Evolutionary conservation across 306 rosid species (phyloP).

Genomic region (Dalbergia cultrata): DNA sequence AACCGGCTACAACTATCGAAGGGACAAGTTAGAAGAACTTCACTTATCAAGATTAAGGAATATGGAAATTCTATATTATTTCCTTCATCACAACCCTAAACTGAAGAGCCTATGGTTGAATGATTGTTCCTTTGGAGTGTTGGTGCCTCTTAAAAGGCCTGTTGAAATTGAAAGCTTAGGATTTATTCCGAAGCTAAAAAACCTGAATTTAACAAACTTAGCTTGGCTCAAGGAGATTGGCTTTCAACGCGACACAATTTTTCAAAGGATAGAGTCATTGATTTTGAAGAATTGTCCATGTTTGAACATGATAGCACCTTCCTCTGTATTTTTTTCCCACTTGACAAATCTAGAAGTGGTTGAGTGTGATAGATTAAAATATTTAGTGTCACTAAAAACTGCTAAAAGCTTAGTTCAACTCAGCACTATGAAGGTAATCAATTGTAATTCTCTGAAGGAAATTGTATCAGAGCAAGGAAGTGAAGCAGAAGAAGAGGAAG

Average conservation of each 20-base stretch:
- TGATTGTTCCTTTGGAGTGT: neutral
- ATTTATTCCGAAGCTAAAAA: slow-evolving; percentile 30
- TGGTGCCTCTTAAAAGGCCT: neutral
- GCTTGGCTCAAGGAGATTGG: neutral
- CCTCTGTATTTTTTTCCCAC: slow-evolving; percentile 5
- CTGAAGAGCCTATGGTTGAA: neutral
- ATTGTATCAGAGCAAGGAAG: slow-evolving; percentile 4
- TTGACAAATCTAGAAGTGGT: slow-evolving; percentile 33
- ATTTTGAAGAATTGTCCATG: neutral
- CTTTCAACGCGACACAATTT: neutral
- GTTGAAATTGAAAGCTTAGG: neutral
- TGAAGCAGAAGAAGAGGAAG: too few species aligned
- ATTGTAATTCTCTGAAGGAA: neutral
- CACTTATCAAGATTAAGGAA: neutral
- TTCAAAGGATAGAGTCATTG: slow-evolving; percentile 22
- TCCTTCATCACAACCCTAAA: slow-evolving; percentile 37
- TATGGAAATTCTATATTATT: slow-evolving; percentile 8
- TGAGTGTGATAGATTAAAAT: neutral
- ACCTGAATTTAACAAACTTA: neutral
- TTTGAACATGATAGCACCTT: neutral
- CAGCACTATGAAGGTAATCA: neutral
- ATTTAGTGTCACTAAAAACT: slow-evolving; percentile 20
- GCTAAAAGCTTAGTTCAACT: slow-evolving; percentile 43
- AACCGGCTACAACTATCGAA: neutral
- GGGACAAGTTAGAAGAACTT: slow-evolving; percentile 2